Conservation (phyloP, 768 basidiomycete genomes). For the Tricholoma sp. region DNA sequence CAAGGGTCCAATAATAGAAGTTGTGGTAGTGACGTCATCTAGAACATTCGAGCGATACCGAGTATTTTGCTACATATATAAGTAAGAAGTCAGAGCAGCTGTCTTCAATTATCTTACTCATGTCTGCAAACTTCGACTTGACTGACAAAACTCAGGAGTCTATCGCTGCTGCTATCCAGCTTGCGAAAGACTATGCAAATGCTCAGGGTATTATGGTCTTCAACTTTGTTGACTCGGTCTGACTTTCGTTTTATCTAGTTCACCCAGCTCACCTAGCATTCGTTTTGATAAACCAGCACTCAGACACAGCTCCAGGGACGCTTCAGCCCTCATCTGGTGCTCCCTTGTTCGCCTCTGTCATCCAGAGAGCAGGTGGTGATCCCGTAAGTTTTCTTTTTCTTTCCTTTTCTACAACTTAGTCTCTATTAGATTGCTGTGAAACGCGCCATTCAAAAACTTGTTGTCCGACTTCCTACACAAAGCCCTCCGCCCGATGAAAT, state of each 20-base stretch:
- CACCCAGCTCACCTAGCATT: slow-evolving; percentile 81
- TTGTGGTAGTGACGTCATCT: background rate
- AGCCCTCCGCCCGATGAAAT: slow-evolving; percentile 83
- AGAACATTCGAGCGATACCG: background rate
- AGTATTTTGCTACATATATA: no score
- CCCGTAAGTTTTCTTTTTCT: slow-evolving; percentile 42
- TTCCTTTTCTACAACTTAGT: background rate
- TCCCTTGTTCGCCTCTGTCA: slow-evolving; percentile 72
- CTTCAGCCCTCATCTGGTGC: slow-evolving; percentile 26
- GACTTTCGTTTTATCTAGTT: slow-evolving; percentile 35
- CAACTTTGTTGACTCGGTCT: slow-evolving; percentile 1
- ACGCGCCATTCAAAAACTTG: slow-evolving; percentile 67
- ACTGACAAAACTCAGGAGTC: slow-evolving; percentile 80
- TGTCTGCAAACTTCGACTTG: slow-evolving; percentile 66
- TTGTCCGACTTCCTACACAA: slow-evolving; percentile 81
- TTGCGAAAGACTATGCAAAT: slow-evolving; percentile 81
- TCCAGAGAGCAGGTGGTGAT: slow-evolving; percentile 83
- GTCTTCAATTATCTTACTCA: slow-evolving; percentile 12
- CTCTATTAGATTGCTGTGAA: slow-evolving; percentile 47
- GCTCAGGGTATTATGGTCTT: slow-evolving; percentile 53
- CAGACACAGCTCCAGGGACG: slow-evolving; percentile 24
- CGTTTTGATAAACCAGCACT: slow-evolving; percentile 70
- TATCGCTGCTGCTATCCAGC: slow-evolving; percentile 66
- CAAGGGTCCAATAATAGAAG: slow-evolving; percentile 12
- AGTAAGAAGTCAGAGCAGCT: no score